Conservation (phyloP, 306 rosid species). For the Medicago lupulina region DNA sequence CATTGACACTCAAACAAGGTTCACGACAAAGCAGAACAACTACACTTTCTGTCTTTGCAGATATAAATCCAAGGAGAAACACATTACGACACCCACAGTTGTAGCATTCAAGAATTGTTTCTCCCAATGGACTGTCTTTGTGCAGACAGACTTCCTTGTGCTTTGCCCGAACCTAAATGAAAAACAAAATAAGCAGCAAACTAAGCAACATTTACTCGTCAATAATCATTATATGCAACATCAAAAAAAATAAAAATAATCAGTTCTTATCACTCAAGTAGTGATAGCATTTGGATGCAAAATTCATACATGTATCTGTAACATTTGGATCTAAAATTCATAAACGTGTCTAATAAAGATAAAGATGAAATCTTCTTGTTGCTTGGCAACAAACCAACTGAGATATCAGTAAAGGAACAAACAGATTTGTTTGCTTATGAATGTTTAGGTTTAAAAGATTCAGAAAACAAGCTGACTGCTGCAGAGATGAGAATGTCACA, state of each 20-base stretch:
- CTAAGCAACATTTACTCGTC: constrained; percentile 33
- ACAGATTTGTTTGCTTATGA: not conserved
- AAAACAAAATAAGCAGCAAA: constrained; percentile 36
- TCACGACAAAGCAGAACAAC: constrained; percentile 98
- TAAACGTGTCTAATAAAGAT: not conserved
- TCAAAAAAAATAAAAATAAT: not conserved
- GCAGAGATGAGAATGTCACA: not conserved
- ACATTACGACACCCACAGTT: constrained; percentile 99
- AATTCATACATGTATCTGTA: not conserved
- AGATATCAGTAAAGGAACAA: not conserved
- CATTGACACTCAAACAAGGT: constrained; percentile 99
- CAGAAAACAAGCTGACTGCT: not conserved
- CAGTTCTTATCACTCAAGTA: constrained; percentile 14
- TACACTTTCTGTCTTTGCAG: constrained; percentile 99
- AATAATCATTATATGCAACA: not conserved
- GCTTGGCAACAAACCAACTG: not conserved
- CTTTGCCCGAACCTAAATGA: constrained; percentile 90
- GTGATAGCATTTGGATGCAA: not conserved
- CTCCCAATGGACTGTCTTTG: constrained; percentile 97
- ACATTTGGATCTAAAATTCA: not conserved
- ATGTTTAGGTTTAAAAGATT: not conserved
- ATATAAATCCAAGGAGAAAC: constrained; percentile 95
- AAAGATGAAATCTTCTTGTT: not conserved
- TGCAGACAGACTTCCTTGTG: constrained; percentile 99
- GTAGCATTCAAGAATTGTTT: constrained; percentile 99